These are phyloP conservation scores for Phytophthora litchii DNA, from an alignment of 352 stramenopile species.

Conservation along the genomic window DNA sequence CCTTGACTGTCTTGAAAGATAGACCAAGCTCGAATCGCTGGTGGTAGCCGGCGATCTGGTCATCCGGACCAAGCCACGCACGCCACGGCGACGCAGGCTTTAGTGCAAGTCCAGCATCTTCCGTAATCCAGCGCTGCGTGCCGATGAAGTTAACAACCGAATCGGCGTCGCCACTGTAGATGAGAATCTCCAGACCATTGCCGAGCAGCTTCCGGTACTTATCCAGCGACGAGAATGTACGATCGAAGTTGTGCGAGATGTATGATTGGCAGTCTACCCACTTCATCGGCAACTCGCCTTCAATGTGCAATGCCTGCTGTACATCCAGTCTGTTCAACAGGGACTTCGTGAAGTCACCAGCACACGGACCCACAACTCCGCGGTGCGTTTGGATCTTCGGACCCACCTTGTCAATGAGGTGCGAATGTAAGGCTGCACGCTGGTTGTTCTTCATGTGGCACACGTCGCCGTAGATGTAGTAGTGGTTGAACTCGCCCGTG, in stretches of 20 bases:
- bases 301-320: constrained; percentile 62
- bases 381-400: constrained; percentile 46
- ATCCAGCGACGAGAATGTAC: constrained; percentile 56
- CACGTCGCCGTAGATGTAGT: constrained; percentile 77
- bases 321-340: constrained; percentile 63
- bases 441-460: constrained; percentile 66
- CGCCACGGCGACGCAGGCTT: constrained; percentile 47
- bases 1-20: constrained; percentile 91
- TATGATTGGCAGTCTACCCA: constrained; percentile 66
- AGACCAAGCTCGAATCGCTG: constrained; percentile 76
- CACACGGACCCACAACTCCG: constrained; percentile 58
- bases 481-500: constrained; percentile 59
- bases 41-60: constrained; percentile 86
- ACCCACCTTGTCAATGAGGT: constrained; percentile 33
- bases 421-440: constrained; percentile 42
- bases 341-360: constrained; percentile 53
- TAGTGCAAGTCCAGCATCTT: constrained; percentile 50
- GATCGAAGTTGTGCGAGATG: constrained; percentile 50
- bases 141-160: constrained; percentile 80
- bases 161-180: constrained; percentile 76
- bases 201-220: constrained; percentile 68
- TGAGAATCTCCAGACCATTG: constrained; percentile 52
- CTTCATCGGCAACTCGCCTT: constrained; percentile 40
- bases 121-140: constrained; percentile 83
- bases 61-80: constrained; percentile 60